Evolutionary conservation across 768 basidiomycete species (phyloP).

Genomic region (Piloderma croceum): DNA sequence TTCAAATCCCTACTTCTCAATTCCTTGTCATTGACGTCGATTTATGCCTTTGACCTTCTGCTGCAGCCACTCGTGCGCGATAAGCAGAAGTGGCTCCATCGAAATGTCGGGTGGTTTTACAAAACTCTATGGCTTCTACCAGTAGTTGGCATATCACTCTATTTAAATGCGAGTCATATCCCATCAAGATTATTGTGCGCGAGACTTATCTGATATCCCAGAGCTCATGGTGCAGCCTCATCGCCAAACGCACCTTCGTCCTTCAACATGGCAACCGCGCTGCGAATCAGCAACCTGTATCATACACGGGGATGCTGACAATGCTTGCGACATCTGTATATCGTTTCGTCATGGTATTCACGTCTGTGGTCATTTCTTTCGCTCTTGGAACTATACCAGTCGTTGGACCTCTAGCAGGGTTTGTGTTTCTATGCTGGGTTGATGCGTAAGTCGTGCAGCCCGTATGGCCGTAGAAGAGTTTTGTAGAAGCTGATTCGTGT

Average conservation of each 20-base stretch:
- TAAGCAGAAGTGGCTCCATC: slow-evolving; percentile 60
- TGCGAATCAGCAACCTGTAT: slow-evolving; percentile 45
- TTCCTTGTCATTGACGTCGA: slow-evolving; percentile 59
- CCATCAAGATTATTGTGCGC: background rate
- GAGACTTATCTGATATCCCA: slow-evolving; percentile 22
- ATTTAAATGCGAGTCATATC: slow-evolving; percentile 65
- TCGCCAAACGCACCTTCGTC: slow-evolving; percentile 69
- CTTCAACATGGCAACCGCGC: slow-evolving; percentile 66
- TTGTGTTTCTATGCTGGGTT: slow-evolving; percentile 79
- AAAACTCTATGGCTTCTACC: slow-evolving; percentile 77
- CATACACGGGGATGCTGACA: slow-evolving; percentile 66
- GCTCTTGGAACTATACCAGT: slow-evolving; percentile 58
- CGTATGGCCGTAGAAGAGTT: background rate
- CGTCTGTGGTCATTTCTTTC: slow-evolving; percentile 66
- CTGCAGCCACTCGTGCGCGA: slow-evolving; percentile 62
- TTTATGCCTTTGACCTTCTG: slow-evolving; percentile 71
- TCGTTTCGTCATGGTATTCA: slow-evolving; percentile 74
- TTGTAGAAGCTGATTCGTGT: background rate
- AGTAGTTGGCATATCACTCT: slow-evolving; percentile 67
- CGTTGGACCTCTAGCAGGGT: slow-evolving; percentile 54
- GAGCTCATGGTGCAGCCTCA: slow-evolving; percentile 72
- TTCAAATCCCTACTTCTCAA: slow-evolving; percentile 76
- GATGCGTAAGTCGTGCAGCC: slow-evolving; percentile 60
- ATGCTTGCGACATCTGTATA: slow-evolving; percentile 78
- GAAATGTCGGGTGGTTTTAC: slow-evolving; percentile 72